Evolutionary conservation across 371 early-diverging fungal species (phyloP).

Genomic region (Coemansia sp.): DNA sequence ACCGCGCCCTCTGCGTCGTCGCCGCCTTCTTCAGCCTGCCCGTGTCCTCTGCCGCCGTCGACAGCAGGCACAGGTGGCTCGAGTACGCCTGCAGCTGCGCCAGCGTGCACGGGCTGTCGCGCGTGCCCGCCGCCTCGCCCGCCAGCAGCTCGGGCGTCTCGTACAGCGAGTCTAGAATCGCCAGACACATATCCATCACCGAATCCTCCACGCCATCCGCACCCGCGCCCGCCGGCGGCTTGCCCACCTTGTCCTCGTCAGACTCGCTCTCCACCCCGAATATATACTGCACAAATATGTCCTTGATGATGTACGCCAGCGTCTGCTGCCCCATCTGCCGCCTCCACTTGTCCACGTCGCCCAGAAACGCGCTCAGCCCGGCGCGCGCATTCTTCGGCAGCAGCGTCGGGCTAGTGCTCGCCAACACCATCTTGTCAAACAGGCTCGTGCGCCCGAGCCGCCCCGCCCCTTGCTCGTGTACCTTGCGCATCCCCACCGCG

Average conservation of each 20-base stretch:
- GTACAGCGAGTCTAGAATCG: slow-evolving; percentile 23
- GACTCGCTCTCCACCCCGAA: not conserved
- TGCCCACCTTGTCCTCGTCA: not conserved
- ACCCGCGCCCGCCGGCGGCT: not conserved
- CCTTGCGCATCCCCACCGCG: slow-evolving; percentile 40
- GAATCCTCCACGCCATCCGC: slow-evolving; percentile 2
- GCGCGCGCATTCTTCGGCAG: slow-evolving; percentile 6
- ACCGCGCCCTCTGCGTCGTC: not conserved
- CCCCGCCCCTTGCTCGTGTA: slow-evolving; percentile 24
- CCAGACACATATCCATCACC: slow-evolving; percentile 20
- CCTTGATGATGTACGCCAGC: slow-evolving; percentile 15
- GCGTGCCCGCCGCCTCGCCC: not conserved
- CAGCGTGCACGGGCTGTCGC: slow-evolving; percentile 12
- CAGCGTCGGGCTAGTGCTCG: not conserved
- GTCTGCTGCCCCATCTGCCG: slow-evolving; percentile 25
- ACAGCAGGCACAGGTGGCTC: slow-evolving; percentile 39
- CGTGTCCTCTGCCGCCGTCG: slow-evolving; percentile 37
- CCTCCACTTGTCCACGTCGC: slow-evolving; percentile 44
- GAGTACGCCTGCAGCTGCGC: slow-evolving; percentile 18
- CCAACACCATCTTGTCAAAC: slow-evolving; percentile 3
- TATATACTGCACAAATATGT: slow-evolving; percentile 17
- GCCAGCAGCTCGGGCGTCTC: slow-evolving; percentile 5
- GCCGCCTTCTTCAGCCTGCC: slow-evolving; percentile 11
- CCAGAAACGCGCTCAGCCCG: slow-evolving; percentile 31
- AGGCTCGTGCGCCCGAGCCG: not conserved